Percentiles rank a stretch among this genome's conserved stretches.
These are phyloP conservation scores for Grosmannia clavigera DNA, from an alignment of 2,329 filamentous ascomycete genomes.

Conservation along the genomic window DNA sequence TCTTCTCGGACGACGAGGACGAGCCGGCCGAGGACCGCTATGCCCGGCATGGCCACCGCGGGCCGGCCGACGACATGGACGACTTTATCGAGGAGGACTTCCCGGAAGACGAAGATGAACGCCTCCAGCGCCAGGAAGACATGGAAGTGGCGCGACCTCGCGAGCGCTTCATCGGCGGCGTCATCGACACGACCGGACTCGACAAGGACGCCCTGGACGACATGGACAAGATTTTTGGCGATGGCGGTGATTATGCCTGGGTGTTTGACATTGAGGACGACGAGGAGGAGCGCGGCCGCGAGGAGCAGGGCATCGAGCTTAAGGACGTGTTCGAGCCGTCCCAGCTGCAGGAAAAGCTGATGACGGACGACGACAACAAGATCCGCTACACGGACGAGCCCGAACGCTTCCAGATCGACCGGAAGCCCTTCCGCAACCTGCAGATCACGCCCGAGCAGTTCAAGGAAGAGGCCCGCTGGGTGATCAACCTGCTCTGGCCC, in stretches of 20 bases:
- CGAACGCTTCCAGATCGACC: slow-evolving; percentile 85
- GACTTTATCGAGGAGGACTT: slow-evolving; percentile 97
- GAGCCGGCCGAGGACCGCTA: slow-evolving; percentile 48
- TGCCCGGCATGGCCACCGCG: slow-evolving; percentile 40
- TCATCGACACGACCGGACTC: slow-evolving; percentile 70
- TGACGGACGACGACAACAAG: slow-evolving; percentile 88
- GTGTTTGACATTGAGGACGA: slow-evolving; percentile 81
- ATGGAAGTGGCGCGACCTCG: slow-evolving; percentile 76
- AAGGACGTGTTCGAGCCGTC: slow-evolving; percentile 98
- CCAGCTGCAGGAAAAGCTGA: slow-evolving; percentile 82
- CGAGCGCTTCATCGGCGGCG: slow-evolving; percentile 54
- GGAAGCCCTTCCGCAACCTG: slow-evolving; percentile 75
- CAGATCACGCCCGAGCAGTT: slow-evolving; percentile 74
- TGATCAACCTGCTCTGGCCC: slow-evolving; percentile 77
- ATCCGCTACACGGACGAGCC: slow-evolving; percentile 85
- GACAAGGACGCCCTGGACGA: slow-evolving; percentile 91
- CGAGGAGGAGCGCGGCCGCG: slow-evolving; percentile 64
- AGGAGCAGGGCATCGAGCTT: slow-evolving; percentile 76
- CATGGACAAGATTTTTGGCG: slow-evolving; percentile 91
- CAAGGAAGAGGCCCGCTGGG: slow-evolving; percentile 84
- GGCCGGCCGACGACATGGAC: slow-evolving; percentile 67
- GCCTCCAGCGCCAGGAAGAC: slow-evolving; percentile 67
- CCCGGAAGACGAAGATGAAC: slow-evolving; percentile 72
- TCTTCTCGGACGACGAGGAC: slow-evolving; percentile 93
- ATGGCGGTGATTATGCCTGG: slow-evolving; percentile 93